Percentiles rank a stretch among this genome's conserved stretches.
Conservation (phyloP, 2,329 filamentous ascomycete genomes). For the Basipetospora sp. region DNA sequence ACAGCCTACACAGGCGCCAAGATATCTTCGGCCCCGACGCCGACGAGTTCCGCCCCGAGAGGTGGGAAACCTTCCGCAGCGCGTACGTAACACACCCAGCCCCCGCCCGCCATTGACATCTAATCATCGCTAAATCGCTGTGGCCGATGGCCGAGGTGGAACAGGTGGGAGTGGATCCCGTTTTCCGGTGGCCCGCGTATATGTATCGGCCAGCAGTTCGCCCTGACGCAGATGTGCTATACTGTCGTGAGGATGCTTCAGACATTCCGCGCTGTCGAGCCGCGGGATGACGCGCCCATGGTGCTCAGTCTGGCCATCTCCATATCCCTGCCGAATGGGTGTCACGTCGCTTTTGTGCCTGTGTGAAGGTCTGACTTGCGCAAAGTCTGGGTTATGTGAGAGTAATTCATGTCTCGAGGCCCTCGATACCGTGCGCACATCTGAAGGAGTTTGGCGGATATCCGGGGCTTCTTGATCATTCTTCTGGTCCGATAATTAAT, state of each 20-base stretch:
- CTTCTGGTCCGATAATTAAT: too few relatives aligned
- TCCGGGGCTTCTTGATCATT: too few relatives aligned
- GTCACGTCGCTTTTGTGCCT: background rate
- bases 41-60: conserved; percentile 3
- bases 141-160: too few relatives aligned
- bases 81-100: background rate
- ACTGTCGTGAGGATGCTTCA: conserved; percentile 1
- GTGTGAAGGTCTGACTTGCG: background rate
- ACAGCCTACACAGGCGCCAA: conserved; percentile 1
- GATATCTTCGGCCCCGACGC: conserved; percentile 2
- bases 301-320: background rate
- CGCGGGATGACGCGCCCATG: background rate
- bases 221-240: background rate
- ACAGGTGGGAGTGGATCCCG: conserved; percentile 3
- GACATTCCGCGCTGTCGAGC: background rate
- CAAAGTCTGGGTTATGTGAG: too few relatives aligned
- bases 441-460: too few relatives aligned
- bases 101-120: too few relatives aligned
- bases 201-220: conserved; percentile 4
- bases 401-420: too few relatives aligned
- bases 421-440: too few relatives aligned
- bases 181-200: conserved; percentile 6
- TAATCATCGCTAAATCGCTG: too few relatives aligned
- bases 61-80: conserved; percentile 3
- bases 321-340: background rate